Percentiles rank a stretch among this genome's conserved stretches.
Conservation (phyloP, 768 basidiomycete genomes). For the Ramaria rubella region DNA sequence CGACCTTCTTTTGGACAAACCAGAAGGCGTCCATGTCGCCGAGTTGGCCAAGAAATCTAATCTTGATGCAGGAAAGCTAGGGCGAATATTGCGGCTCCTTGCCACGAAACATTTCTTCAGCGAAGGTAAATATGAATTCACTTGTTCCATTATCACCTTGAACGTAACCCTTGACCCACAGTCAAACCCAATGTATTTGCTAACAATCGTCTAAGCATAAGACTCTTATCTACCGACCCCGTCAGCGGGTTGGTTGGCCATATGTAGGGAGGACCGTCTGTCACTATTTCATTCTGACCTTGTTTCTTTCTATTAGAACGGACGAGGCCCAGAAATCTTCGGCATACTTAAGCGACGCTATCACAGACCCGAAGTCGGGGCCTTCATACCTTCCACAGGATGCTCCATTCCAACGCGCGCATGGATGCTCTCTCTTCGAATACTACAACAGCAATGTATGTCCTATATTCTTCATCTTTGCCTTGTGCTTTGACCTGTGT, state of each 20-base stretch:
- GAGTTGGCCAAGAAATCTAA: constrained; percentile 27
- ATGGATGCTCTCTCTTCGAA: background rate
- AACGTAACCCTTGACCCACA: constrained; percentile 10
- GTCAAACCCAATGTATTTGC: constrained; percentile 33
- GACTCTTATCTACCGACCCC: constrained; percentile 28
- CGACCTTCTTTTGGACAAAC: constrained; percentile 31
- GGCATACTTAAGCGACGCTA: constrained; percentile 26
- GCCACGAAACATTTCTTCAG: constrained; percentile 36
- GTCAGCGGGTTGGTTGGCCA: constrained; percentile 22
- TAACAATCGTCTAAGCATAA: constrained; percentile 36
- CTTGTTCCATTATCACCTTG: background rate
- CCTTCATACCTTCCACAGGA: constrained; percentile 13
- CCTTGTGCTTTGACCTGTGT: background rate
- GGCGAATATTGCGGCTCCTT: constrained; percentile 33
- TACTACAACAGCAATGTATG: background rate
- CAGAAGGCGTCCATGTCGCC: constrained; percentile 32
- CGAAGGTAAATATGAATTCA: constrained; percentile 30
- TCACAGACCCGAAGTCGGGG: constrained; percentile 29
- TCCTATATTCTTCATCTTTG: background rate
- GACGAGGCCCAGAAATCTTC: constrained; percentile 19
- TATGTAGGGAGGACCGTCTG: constrained; percentile 17
- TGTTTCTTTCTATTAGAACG: constrained; percentile 8
- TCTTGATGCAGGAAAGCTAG: constrained; percentile 31
- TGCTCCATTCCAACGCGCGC: constrained; percentile 10
- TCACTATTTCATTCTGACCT: background rate